Evolutionary conservation across 78 protist species (phyloP).

Genomic region (Dictyostelium intermedium): DNA sequence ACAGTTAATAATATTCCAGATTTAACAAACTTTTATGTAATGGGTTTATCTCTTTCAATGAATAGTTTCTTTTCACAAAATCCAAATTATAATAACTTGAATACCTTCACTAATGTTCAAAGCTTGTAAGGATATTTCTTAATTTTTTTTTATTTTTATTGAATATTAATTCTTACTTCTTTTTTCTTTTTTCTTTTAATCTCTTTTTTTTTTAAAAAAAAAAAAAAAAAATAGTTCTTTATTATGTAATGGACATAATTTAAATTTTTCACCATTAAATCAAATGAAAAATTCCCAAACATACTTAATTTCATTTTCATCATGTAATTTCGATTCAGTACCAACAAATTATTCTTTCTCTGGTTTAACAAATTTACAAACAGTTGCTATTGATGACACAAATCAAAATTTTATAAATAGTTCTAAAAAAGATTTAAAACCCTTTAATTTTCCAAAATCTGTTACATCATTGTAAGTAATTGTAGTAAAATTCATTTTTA

Average conservation of each 20-base stretch:
- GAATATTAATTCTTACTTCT: neutral
- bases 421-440: neutral
- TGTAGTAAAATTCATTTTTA: too few species aligned
- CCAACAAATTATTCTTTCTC: neutral
- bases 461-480: neutral
- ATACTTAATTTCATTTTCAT: neutral
- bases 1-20: neutral
- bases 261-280: neutral
- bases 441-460: neutral
- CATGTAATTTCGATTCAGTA: neutral
- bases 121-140: neutral
- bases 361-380: neutral
- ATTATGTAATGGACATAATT: neutral
- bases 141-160: neutral
- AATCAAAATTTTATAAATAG: neutral
- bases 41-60: neutral
- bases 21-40: neutral
- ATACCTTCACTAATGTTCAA: neutral
- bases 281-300: neutral
- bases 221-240: too few species aligned
- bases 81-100: neutral
- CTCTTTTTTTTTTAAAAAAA: too few species aligned
- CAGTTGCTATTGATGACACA: neutral
- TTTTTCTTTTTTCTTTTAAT: neutral
- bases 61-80: neutral